Conservation (phyloP, 805 yeast species). For the Wickerhamiella kazuoi region DNA sequence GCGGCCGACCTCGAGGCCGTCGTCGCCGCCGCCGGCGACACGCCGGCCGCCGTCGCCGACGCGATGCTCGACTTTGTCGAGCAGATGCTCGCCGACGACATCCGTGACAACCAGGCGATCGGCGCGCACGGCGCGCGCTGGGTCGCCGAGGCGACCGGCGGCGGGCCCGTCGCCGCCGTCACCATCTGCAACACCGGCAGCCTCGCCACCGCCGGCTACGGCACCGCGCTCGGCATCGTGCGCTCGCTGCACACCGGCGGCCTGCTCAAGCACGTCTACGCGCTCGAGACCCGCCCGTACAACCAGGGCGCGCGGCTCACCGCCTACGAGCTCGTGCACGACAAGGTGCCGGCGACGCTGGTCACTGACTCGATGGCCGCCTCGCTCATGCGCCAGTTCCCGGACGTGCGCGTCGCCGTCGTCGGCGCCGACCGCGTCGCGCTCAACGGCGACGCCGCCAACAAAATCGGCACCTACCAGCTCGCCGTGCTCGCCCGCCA, state of each 20-base stretch:
- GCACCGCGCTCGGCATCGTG: conserved; percentile 87
- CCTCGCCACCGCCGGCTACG: conserved; percentile 92
- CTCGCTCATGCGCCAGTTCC: conserved; percentile 36
- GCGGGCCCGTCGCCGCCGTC: conserved; percentile 61
- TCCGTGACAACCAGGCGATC: conserved; percentile 55
- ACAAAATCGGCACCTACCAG: conserved; percentile 90
- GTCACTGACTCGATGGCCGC: conserved; percentile 88
- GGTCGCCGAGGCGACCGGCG: conserved; percentile 29
- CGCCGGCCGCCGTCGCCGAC: conserved; percentile 21
- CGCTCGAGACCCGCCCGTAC: conserved; percentile 90
- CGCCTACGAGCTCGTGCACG: conserved; percentile 76
- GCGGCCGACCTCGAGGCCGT: conserved; percentile 31
- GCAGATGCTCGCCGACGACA: conserved; percentile 53
- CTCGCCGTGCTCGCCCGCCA: conserved; percentile 56
- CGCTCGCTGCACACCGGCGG: conserved; percentile 42
- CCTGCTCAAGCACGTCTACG: conserved; percentile 53
- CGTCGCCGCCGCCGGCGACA: conserved; percentile 10
- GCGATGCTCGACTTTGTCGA: conserved; percentile 22
- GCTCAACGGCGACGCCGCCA: conserved; percentile 86
- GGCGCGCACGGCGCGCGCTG: conserved; percentile 71
- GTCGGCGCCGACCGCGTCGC: conserved; percentile 96
- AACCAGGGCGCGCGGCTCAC: conserved; percentile 92
- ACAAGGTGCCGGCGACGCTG: conserved; percentile 70
- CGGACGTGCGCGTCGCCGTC: conserved; percentile 73
- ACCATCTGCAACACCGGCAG: conserved; percentile 96